Evolutionary conservation across 495 filamentous ascomycete species (phyloP).

Genomic region (Neurospora sp.): DNA sequence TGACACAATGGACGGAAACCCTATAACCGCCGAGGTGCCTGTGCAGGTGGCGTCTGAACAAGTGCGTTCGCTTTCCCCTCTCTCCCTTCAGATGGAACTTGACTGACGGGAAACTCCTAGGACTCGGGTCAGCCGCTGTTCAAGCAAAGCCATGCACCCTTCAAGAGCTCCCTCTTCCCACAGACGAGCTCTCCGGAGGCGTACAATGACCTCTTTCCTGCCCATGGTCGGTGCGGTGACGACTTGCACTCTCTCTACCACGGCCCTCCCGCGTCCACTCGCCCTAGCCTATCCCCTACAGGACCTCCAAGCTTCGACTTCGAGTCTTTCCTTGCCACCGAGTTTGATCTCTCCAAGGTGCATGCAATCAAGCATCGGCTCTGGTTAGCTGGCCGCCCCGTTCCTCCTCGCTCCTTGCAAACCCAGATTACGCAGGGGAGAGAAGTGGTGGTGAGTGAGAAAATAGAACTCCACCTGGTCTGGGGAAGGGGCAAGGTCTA

Average conservation of each 20-base stretch:
- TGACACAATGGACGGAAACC: not conserved
- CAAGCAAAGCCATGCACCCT: not conserved
- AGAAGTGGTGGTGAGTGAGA: constrained; percentile 34
- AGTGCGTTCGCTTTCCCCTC: not conserved
- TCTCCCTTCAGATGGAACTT: not conserved
- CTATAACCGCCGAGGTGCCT: not conserved
- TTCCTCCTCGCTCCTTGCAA: constrained; percentile 29
- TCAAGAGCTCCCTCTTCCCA: not conserved
- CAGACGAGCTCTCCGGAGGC: not conserved
- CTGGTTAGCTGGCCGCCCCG: constrained; percentile 32
- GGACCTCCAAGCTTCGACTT: not conserved
- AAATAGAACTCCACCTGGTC: constrained; percentile 32
- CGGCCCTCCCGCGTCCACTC: not conserved
- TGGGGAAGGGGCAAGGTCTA: constrained; percentile 29
- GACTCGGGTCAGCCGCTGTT: not conserved
- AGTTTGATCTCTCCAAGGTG: not conserved
- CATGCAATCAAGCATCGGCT: constrained; percentile 10
- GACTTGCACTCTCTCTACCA: not conserved
- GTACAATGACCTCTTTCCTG: not conserved
- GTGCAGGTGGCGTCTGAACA: not conserved
- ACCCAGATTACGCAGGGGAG: constrained; percentile 24
- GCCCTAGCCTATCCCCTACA: not conserved
- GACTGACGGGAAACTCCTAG: not conserved
- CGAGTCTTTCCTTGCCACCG: not conserved
- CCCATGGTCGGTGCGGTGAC: not conserved